Evolutionary conservation across 2,329 filamentous ascomycete species (phyloP), one percentile per base, ranked within the genome.

Genomic region (Pyricularia grisea): DNA sequence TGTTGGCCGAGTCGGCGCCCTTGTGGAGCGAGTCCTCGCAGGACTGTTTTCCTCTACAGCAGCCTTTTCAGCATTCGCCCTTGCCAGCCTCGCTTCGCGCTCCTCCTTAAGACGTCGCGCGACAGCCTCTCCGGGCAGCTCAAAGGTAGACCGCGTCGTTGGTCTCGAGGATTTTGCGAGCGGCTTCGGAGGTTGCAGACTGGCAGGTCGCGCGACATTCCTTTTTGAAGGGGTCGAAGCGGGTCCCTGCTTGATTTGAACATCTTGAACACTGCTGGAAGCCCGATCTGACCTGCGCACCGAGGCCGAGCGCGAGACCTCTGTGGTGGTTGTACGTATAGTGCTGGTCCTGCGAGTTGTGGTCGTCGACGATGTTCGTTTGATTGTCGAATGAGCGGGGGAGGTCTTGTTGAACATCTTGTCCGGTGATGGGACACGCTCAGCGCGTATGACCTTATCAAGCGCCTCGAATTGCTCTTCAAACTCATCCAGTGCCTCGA

Each of bases 51-150:
- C 14, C 69, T 58, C 20, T 3, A 70, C 69, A 1, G 72, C 71
- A 20, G 73, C 50, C 69, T 74, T 76, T 68, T 65, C 75, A 14
- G 70, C 64, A 58, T 70, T 71, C 71, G 78, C 79, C 68, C 77
- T 76, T 66, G 81, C 79, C 50, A 81, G 75, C 31, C 87, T 85
- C 64, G 85, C 84, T 70, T 88, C 86, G 14, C 84, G 83, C 73
- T 87, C 82, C 74, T 88, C 85, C 74, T 83, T 87, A 69, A 88
- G 75, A 17, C 83, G 82, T 17, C 84, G 82, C 60, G 87, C 84
- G 11, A 89, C 81, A 55, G 85, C 85, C 64, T 90, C 88, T 11
- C 88, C 87, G 0, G 87, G 86, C 14, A 90, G 82, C 76, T 89
- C 86, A 74, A 89, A 90, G 0, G 81, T 83, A 1, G 88, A 77